phyloP scores from a whole-genome alignment of 805 yeast genomes.

The Phaffomyces opuntiae region DNA sequence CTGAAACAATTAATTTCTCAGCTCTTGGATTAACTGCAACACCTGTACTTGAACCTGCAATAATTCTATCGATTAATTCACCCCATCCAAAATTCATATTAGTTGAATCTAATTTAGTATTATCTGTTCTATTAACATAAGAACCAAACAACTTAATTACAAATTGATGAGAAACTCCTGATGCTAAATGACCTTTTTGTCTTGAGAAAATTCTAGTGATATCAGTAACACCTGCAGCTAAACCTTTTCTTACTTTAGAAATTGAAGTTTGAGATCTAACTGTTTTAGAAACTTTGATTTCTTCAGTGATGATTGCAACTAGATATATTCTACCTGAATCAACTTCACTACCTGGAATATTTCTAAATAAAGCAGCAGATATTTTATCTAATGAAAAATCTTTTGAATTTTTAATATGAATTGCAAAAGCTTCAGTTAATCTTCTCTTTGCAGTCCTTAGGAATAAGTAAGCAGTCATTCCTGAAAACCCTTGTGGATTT shows the following conservation, averaged over 20 bases:
- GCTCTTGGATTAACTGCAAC: conserved; percentile 80
- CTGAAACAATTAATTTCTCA: conserved; percentile 57
- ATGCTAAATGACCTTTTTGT: conserved; percentile 48
- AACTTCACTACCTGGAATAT: conserved; percentile 63
- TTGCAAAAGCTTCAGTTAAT: conserved; percentile 74
- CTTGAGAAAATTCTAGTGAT: conserved; percentile 70
- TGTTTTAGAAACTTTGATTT: conserved; percentile 37
- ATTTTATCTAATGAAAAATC: conserved; percentile 57
- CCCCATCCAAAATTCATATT: conserved; percentile 79
- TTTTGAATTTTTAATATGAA: conserved; percentile 52
- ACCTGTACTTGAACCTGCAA: conserved; percentile 67
- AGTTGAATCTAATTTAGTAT: conserved; percentile 29
- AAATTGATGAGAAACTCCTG: conserved; percentile 66
- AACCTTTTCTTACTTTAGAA: conserved; percentile 56
- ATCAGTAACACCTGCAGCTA: conserved; percentile 86
- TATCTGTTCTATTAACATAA: conserved; percentile 35
- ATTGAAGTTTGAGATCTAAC: conserved; percentile 18
- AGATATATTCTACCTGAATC: conserved; percentile 61
- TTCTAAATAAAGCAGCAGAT: conserved; percentile 73
- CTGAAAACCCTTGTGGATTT: conserved; percentile 60
- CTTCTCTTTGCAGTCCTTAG: conserved; percentile 56
- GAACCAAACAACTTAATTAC: conserved; percentile 68
- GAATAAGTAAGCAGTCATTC: conserved; percentile 67
- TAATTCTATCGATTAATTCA: conserved; percentile 70
- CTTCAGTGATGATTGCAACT: conserved; percentile 72